phyloP scores from a whole-genome alignment of 331 rosid genomes.

The Acacia concinna region DNA sequence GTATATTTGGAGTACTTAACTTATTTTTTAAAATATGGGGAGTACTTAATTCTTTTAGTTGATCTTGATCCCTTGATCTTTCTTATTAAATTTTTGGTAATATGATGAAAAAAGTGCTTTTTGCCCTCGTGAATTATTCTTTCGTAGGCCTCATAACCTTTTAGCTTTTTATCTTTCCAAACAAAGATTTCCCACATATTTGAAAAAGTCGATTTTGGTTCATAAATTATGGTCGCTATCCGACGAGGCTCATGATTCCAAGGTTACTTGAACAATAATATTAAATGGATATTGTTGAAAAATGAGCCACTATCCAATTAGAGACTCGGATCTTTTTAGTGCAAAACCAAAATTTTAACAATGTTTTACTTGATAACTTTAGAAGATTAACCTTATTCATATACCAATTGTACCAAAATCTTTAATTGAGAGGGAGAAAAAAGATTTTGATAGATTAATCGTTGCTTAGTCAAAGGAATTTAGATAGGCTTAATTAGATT shows the following conservation, averaged over 20 bases:
- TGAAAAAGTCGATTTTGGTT: neutral
- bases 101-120: neutral
- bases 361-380: neutral
- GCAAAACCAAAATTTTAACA: neutral
- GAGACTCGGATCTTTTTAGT: neutral
- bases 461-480: neutral
- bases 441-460: too few relatives aligned
- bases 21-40: too few relatives aligned
- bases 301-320: neutral
- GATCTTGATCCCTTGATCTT: neutral
- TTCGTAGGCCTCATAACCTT: neutral
- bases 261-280: neutral
- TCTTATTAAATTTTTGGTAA: neutral
- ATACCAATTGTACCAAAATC: neutral
- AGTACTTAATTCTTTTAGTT: too few relatives aligned
- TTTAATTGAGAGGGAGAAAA: neutral
- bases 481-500: neutral
- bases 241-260: neutral
- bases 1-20: neutral
- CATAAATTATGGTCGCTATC: neutral
- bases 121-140: too few relatives aligned
- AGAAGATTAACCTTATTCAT: neutral
- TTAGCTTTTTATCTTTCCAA: neutral
- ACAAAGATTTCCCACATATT: neutral
- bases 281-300: neutral